Evolutionary conservation across 2,329 filamentous ascomycete species (phyloP).

Genomic region (Chaetomiaceae sp.): DNA sequence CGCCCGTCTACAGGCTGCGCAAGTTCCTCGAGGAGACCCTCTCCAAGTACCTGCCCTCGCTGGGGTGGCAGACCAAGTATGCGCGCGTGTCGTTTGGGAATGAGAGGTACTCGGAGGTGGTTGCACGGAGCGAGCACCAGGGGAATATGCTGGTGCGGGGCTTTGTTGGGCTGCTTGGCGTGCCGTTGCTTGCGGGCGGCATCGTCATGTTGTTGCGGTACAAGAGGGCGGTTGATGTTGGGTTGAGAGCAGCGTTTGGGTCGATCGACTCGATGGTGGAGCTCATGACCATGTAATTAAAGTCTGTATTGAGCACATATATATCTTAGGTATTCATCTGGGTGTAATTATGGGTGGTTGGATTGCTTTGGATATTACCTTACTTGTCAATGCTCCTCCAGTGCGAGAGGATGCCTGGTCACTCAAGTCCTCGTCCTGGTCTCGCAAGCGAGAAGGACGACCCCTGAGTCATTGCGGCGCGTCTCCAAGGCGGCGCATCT

Average conservation of each 20-base stretch:
- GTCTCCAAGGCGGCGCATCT: too few species aligned
- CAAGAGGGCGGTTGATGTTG: constrained; percentile 19
- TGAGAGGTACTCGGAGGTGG: constrained; percentile 80
- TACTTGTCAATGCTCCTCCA: too few species aligned
- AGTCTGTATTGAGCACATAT: too few species aligned
- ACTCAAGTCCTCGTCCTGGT: too few species aligned
- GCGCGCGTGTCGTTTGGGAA: constrained; percentile 90
- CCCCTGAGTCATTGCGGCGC: too few species aligned
- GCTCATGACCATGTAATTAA: constrained; percentile 17
- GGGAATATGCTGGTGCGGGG: constrained; percentile 52
- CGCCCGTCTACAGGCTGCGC: constrained; percentile 68
- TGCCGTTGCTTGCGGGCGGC: constrained; percentile 23
- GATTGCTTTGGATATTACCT: too few species aligned
- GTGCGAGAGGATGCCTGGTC: too few species aligned
- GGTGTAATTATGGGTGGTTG: too few species aligned
- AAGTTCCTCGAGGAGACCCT: constrained; percentile 85
- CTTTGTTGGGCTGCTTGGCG: constrained; percentile 33
- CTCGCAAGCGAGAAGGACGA: too few species aligned
- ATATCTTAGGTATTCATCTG: too few species aligned
- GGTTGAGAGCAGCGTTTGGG: constrained; percentile 19
- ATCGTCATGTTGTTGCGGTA: constrained; percentile 19
- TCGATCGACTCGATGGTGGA: constrained; percentile 21
- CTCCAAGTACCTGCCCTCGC: constrained; percentile 65
- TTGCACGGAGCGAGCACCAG: constrained; percentile 64
- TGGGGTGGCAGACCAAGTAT: constrained; percentile 93